Base-by-base conservation (phyloP, 306 rosid genomes). In the Castanea mollissima region DNA sequence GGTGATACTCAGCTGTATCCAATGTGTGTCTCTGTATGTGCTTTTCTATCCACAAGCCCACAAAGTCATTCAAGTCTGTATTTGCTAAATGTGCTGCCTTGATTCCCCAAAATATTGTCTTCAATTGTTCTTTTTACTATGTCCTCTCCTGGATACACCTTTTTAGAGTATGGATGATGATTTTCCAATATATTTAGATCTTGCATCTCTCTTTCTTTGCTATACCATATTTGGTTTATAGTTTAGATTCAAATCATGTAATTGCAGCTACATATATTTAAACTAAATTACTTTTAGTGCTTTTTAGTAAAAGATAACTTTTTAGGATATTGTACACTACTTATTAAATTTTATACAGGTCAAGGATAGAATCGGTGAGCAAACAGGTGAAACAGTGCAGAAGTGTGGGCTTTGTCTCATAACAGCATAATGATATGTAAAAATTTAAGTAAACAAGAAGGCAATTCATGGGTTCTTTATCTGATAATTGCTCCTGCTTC, bases 281-380 rank as follows among this genome's bases (percentile, higher is more conserved):
- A 55, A 19, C 75, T 74, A 46, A 64, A 38, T 34, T 21, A 8
- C 23, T 35, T 64, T 11, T 14, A 58, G n/a, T 13, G 38, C 0
- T 38, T n/a, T 31, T 11, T 73, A 21, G 6, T 41, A 64, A 32
- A 29, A 21, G 34, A 32, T 6, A 13, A 11, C 19, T 29, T 64
- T 60, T 25, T 27, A 8, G 12, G 6, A 35, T 73, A 52, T 0
- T 54, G 32, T 21, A 12, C 19, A 60, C 69, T 76, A 55, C 58
- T 55, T 21, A 86, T 72, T 75, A 76, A 70, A 80, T 60, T 75
- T 75, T 80, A 59, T 85, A 81, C 91, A 93, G 97, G 88, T 75
- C 68, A 81, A 59, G 57, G 89, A 81, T 71, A 85, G 59, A 71
- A 68, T 25, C 68, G 82, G 71, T 54, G 85, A 65, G 60, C 74